Evolutionary conservation across 352 stramenopile species (phyloP).

Genomic region (Pythium utonaiense): DNA sequence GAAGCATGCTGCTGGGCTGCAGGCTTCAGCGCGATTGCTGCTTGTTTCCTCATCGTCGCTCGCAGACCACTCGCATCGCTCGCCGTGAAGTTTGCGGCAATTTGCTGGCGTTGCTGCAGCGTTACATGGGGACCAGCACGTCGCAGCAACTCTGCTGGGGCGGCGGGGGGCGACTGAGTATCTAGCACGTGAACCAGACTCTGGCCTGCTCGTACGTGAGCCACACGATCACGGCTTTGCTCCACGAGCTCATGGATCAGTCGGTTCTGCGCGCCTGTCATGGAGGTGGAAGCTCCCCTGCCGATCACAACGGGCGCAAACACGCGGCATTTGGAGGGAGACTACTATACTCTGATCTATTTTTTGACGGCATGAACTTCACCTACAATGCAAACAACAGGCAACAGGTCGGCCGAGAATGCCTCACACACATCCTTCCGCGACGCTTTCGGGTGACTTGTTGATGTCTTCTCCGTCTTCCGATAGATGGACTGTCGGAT

Average conservation of each 20-base stretch:
- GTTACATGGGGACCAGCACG: background rate
- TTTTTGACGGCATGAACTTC: background rate
- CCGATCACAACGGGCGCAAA: too few relatives aligned
- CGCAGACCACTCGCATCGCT: conserved; percentile 15
- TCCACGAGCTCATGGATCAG: conserved; percentile 61
- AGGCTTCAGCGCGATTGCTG: conserved; percentile 7
- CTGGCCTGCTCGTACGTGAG: conserved; percentile 50
- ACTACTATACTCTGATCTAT: background rate
- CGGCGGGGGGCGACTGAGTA: conserved; percentile 3
- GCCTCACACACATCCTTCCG: conserved; percentile 16
- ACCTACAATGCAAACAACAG: background rate
- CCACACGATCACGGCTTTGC: conserved; percentile 49
- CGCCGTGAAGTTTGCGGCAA: background rate
- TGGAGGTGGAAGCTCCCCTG: background rate
- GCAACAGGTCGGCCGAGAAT: background rate
- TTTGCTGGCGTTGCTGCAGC: background rate
- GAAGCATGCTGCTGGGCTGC: background rate
- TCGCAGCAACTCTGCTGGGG: background rate
- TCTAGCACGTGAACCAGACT: conserved; percentile 40
- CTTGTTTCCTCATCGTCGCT: conserved; percentile 20
- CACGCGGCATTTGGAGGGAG: background rate
- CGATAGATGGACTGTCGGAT: background rate
- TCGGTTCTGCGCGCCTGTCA: conserved; percentile 31
- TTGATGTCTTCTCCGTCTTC: background rate
- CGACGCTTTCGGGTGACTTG: conserved; percentile 9